Conservation (phyloP, 345 rosid species). For the Odontarrhena argentea region DNA sequence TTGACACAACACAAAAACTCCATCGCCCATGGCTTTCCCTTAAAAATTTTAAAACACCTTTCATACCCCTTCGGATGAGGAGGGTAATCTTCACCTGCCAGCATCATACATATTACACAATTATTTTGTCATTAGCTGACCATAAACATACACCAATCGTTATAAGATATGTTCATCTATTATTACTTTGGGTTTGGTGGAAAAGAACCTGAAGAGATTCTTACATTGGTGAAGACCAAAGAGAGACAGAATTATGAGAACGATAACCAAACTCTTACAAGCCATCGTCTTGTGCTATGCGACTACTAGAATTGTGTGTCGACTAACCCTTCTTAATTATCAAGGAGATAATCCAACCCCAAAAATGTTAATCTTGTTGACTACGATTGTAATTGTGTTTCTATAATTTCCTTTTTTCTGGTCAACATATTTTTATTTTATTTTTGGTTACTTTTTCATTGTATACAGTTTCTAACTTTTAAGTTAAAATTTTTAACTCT, state of each 20-base stretch:
- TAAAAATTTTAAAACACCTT: too few relatives aligned
- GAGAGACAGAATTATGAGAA: slow-evolving; percentile 11
- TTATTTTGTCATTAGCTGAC: background rate
- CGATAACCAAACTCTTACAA: background rate
- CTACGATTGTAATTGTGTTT: too few relatives aligned
- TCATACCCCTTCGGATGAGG: too few relatives aligned
- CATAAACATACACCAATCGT: background rate
- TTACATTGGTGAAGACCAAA: slow-evolving; percentile 14
- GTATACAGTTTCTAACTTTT: too few relatives aligned
- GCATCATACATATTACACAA: background rate
- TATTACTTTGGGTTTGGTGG: background rate
- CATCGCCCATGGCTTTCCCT: too few relatives aligned
- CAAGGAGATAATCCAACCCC: background rate
- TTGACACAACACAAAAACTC: too few relatives aligned
- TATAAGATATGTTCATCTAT: background rate
- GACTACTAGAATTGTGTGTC: background rate
- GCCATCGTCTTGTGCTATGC: background rate
- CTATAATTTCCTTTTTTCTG: too few relatives aligned
- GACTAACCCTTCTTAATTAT: background rate
- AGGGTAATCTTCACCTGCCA: background rate
- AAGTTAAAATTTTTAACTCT: too few relatives aligned
- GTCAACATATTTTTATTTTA: too few relatives aligned
- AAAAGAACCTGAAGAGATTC: background rate
- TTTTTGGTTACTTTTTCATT: too few relatives aligned
- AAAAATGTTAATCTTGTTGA: background rate